Conservation (phyloP, 2,329 filamentous ascomycete species). For the Juglanconis sp. region DNA sequence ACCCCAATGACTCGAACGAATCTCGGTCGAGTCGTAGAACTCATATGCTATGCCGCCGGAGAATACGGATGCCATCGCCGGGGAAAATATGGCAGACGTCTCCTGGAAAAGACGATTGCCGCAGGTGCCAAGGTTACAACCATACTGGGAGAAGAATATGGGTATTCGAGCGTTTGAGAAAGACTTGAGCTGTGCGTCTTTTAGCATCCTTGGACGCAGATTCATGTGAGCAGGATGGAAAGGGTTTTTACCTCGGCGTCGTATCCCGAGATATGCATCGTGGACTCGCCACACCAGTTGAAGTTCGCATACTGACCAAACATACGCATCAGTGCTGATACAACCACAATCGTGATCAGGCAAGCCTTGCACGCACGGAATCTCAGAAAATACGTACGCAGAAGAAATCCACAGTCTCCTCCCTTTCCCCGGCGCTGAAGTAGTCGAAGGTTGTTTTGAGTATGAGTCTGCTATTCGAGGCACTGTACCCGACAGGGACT, state of each 20-base stretch:
- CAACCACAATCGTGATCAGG: not conserved
- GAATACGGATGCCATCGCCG: slow-evolving; percentile 50
- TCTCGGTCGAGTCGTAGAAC: slow-evolving; percentile 50
- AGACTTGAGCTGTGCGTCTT: slow-evolving; percentile 34
- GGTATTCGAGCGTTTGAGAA: slow-evolving; percentile 53
- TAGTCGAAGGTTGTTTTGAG: slow-evolving; percentile 16
- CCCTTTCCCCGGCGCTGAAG: slow-evolving; percentile 15
- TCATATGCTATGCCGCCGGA: slow-evolving; percentile 62
- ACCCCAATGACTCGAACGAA: slow-evolving; percentile 18
- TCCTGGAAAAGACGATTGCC: slow-evolving; percentile 54
- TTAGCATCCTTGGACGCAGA: not conserved
- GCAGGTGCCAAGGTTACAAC: slow-evolving; percentile 46
- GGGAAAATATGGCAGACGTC: slow-evolving; percentile 53
- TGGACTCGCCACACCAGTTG: slow-evolving; percentile 54
- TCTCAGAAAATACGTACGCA: slow-evolving; percentile 4
- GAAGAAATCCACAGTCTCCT: slow-evolving; percentile 18
- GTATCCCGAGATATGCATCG: slow-evolving; percentile 49
- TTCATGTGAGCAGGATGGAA: not conserved
- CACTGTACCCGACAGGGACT: slow-evolving; percentile 16
- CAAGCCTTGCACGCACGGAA: too few species aligned
- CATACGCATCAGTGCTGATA: not conserved
- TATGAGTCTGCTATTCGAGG: slow-evolving; percentile 12
- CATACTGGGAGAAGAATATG: slow-evolving; percentile 64
- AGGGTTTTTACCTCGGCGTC: slow-evolving; percentile 27
- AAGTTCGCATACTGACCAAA: slow-evolving; percentile 46